Evolutionary conservation across 495 filamentous ascomycete species (phyloP).

Genomic region (Penicillium nucicola): DNA sequence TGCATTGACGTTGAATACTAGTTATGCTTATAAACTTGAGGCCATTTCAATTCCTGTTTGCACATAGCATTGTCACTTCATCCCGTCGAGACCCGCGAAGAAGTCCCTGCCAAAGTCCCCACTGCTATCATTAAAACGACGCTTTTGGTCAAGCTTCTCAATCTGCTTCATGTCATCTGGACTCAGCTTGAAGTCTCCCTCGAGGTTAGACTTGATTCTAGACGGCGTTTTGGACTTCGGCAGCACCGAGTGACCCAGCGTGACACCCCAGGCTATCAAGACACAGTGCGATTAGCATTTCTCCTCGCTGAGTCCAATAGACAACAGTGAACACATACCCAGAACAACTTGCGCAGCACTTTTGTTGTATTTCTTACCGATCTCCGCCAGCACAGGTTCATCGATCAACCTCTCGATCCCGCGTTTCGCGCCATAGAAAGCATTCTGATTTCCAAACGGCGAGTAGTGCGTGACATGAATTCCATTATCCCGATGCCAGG

Average conservation of each 20-base stretch:
- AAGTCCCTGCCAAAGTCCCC: constrained; percentile 55
- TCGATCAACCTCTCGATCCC: constrained; percentile 56
- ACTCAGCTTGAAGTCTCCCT: constrained; percentile 56
- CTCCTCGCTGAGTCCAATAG: too few relatives aligned
- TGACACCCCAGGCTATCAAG: constrained; percentile 60
- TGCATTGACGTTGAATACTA: too few relatives aligned
- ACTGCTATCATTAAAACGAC: constrained; percentile 59
- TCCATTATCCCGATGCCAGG: constrained; percentile 52
- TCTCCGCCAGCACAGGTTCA: constrained; percentile 55
- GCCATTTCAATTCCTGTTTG: too few relatives aligned
- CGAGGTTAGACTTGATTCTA: constrained; percentile 55
- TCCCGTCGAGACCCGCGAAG: constrained; percentile 61
- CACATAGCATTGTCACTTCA: constrained; percentile 21
- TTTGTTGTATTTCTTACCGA: constrained; percentile 63
- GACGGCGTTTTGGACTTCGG: constrained; percentile 60
- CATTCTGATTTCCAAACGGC: constrained; percentile 70
- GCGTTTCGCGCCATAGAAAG: constrained; percentile 50
- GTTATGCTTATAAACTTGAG: too few relatives aligned
- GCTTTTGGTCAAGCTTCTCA: constrained; percentile 50
- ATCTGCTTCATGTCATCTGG: constrained; percentile 53
- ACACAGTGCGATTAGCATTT: not conserved
- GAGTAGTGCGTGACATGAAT: constrained; percentile 66
- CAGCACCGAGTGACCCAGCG: constrained; percentile 60
- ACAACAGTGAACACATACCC: constrained; percentile 36
- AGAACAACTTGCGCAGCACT: constrained; percentile 60